phyloP scores from a whole-genome alignment of 1,284 basidiomycete species.

The Boletellus deceptivus region DNA sequence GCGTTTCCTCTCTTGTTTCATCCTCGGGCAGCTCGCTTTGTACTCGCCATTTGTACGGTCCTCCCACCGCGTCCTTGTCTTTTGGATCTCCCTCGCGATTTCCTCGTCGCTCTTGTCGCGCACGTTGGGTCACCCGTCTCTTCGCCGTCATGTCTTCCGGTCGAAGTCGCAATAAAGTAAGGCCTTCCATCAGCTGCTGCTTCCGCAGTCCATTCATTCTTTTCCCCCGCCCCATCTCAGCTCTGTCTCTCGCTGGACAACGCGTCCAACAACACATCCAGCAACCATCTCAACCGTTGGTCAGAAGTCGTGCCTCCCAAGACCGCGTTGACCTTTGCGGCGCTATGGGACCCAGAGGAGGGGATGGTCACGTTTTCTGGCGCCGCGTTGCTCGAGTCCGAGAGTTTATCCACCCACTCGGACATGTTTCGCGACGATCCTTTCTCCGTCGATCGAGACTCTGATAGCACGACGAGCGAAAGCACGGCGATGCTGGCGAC shows the following conservation, averaged over 20 bases:
- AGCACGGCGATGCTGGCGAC: constrained; percentile 21
- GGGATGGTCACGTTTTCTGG: constrained; percentile 57
- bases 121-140: not conserved
- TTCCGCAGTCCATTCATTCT: constrained; percentile 1
- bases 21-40: not conserved
- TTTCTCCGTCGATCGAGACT: constrained; percentile 35
- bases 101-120: not conserved
- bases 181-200: not conserved
- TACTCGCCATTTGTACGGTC: not conserved
- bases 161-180: constrained; percentile 23
- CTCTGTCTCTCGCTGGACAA: constrained; percentile 27
- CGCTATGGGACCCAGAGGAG: constrained; percentile 55
- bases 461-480: constrained; percentile 27
- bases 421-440: constrained; percentile 37
- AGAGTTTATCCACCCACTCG: constrained; percentile 26
- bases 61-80: not conserved
- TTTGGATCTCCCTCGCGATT: not conserved
- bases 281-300: constrained; percentile 40
- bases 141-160: constrained; percentile 16
- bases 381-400: constrained; percentile 42
- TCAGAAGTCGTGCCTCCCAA: constrained; percentile 55
- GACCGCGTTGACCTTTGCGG: constrained; percentile 55
- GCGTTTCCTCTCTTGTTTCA: not conserved
- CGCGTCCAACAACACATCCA: constrained; percentile 10
- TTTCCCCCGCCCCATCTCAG: constrained; percentile 8